These are phyloP conservation scores for Acorus gramineus DNA, from an alignment of 106 monocot species.

Conservation along the genomic window DNA sequence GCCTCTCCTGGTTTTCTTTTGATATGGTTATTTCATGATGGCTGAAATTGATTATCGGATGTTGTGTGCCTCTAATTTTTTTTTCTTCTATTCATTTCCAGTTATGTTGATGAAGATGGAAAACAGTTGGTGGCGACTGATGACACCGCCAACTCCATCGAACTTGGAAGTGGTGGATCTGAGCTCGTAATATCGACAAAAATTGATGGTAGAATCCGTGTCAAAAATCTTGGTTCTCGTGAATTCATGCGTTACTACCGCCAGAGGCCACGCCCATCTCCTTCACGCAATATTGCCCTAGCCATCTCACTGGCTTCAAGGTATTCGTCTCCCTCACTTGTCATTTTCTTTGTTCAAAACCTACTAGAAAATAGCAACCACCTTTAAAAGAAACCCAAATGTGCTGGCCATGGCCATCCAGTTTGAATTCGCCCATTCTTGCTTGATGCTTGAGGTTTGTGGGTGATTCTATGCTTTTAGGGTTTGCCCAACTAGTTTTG, in stretches of 20 bases:
- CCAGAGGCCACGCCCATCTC: constrained; percentile 88
- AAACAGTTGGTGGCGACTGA: constrained; percentile 61
- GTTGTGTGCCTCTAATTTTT: background rate
- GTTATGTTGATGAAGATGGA: constrained; percentile 70
- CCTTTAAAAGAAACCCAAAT: no score
- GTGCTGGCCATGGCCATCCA: no score
- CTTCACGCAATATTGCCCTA: constrained; percentile 41
- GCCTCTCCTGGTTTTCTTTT: no score
- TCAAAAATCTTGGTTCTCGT: constrained; percentile 67
- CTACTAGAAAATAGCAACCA: background rate
- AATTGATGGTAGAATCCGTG: constrained; percentile 27
- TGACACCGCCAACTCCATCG: constrained; percentile 27
- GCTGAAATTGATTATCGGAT: background rate
- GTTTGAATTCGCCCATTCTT: background rate
- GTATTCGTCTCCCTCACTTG: constrained; percentile 17
- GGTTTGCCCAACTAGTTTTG: no score
- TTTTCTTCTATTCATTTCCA: constrained; percentile 4
- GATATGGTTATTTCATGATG: no score
- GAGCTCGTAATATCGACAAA: constrained; percentile 67
- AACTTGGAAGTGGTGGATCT: constrained; percentile 71
- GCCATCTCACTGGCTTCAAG: constrained; percentile 72
- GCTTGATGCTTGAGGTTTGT: background rate
- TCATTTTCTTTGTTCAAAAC: background rate
- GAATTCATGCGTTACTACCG: constrained; percentile 87
- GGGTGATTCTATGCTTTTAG: background rate